Conservation (phyloP, 257 asterid genomes). For the Agastache rugosa region DNA sequence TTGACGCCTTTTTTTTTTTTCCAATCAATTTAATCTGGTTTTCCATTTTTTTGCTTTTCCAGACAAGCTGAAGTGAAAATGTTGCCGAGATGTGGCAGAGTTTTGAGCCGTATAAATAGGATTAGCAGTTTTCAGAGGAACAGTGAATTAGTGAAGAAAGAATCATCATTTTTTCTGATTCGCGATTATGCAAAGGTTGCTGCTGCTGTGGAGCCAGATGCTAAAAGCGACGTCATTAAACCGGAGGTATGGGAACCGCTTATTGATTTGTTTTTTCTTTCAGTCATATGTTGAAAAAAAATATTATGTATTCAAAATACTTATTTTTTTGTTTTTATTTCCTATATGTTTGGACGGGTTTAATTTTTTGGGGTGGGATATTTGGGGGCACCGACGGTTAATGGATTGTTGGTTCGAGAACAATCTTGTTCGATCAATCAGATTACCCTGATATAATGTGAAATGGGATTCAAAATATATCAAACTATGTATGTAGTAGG, state of each 20-base stretch:
- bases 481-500: too few relatives aligned
- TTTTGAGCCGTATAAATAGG: slow-evolving; percentile 47
- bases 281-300: not conserved
- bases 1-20: not conserved
- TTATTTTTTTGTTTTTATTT: not conserved
- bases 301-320: not conserved
- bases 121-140: slow-evolving; percentile 40
- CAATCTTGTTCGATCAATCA: slow-evolving; percentile 22
- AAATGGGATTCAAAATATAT: not conserved
- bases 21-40: not conserved
- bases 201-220: slow-evolving; percentile 52
- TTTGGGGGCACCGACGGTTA: not conserved
- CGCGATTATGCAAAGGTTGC: slow-evolving; percentile 63
- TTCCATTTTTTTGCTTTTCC: not conserved
- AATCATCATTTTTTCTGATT: slow-evolving; percentile 38
- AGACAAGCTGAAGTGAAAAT: slow-evolving; percentile 37
- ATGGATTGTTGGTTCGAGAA: not conserved
- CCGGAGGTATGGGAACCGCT: slow-evolving; percentile 46
- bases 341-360: not conserved
- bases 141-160: slow-evolving; percentile 39
- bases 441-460: slow-evolving; percentile 13
- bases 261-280: slow-evolving; percentile 20
- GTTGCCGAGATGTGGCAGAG: slow-evolving; percentile 72
- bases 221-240: slow-evolving; percentile 34
- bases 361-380: not conserved